Base-by-base conservation (phyloP, 331 rosid species). In the Quercus phellos region DNA sequence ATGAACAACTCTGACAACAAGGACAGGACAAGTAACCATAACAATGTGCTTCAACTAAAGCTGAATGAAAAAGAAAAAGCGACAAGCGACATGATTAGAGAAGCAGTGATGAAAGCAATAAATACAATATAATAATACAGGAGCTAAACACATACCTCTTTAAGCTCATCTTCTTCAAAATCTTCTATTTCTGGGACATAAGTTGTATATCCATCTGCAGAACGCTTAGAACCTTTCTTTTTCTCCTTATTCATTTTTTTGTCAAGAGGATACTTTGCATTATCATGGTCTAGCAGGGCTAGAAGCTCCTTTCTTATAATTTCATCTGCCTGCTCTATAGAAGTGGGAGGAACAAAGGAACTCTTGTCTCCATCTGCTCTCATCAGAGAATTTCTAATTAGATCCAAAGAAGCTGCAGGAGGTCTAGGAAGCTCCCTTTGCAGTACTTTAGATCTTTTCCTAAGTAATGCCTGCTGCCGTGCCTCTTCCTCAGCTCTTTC, bases 391-490 rank as follows among this genome's bases (percentile, higher is more conserved):
- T 89, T 90, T 77, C 84, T 89, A 78, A 94, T 90, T 26, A 86
- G 85, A 51, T 89, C 97, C 81, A 94, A 77, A 14, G 98, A 94
- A 30, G 90, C 94, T 72, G 78, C 73, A 79, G 98, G 98, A 70
- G 98, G 98, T 84, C 98, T 89, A 50, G 98, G 98, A 78, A 94
- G 96, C 85, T 84, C 98, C 85, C 98, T 90, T 68, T 92, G 96
- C 75, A 94, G 92, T 24, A 94, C 98, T 89, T 94, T 94, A 17
- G 98, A 94, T 78, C 98, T 87, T 79, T 94, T 94, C 84, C 92
- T 88, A 78, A 94, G 97, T 78, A 92, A 87, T 67, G 94, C 98
- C 69, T 90, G 97, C 72, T 55, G 93, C 1, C 90, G 87, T 43
- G 93, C 96, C 81, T 94, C 98, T 81, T 94, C 98, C 75, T 88